These are phyloP conservation scores for Ogataea nitratoaversa DNA, from an alignment of 805 yeast species.

Conservation along the genomic window DNA sequence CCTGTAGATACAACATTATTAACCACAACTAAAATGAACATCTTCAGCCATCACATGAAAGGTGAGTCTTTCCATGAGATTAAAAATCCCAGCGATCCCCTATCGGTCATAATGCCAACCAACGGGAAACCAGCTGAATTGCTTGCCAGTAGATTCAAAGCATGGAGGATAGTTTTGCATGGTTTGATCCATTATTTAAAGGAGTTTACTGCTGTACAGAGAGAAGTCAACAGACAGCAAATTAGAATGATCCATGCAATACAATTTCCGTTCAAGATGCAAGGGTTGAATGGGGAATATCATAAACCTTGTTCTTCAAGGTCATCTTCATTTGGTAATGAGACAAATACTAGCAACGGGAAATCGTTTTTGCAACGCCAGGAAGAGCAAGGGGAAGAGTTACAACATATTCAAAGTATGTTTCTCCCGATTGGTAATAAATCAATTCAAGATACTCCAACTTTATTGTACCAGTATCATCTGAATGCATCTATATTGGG, in stretches of 20 bases:
- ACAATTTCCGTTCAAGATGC: slow-evolving; percentile 45
- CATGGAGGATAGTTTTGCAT: slow-evolving; percentile 80
- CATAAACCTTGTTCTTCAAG: too few species aligned
- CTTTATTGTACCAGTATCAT: slow-evolving; percentile 52
- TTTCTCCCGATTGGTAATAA: slow-evolving; percentile 77
- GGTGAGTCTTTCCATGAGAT: too few species aligned
- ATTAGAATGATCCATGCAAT: slow-evolving; percentile 77
- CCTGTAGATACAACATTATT: too few species aligned
- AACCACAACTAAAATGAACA: too few species aligned
- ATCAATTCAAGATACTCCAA: slow-evolving; percentile 80
- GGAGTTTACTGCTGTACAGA: slow-evolving; percentile 81
- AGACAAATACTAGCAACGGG: slow-evolving; percentile 2
- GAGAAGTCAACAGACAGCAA: slow-evolving; percentile 82
- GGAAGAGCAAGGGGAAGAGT: slow-evolving; percentile 28
- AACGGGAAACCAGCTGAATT: slow-evolving; percentile 80
- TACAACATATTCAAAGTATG: slow-evolving; percentile 38
- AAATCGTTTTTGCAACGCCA: slow-evolving; percentile 3
- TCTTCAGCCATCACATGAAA: too few species aligned
- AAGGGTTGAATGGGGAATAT: slow-evolving; percentile 35
- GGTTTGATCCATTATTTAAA: slow-evolving; percentile 70
- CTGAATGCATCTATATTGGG: slow-evolving; percentile 56
- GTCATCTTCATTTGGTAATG: slow-evolving; percentile 24
- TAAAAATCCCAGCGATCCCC: slow-evolving; percentile 47
- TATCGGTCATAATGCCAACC: slow-evolving; percentile 48
- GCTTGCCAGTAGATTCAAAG: slow-evolving; percentile 74